phyloP scores from a whole-genome alignment of 768 basidiomycete species.

The Suillus subluteus region DNA sequence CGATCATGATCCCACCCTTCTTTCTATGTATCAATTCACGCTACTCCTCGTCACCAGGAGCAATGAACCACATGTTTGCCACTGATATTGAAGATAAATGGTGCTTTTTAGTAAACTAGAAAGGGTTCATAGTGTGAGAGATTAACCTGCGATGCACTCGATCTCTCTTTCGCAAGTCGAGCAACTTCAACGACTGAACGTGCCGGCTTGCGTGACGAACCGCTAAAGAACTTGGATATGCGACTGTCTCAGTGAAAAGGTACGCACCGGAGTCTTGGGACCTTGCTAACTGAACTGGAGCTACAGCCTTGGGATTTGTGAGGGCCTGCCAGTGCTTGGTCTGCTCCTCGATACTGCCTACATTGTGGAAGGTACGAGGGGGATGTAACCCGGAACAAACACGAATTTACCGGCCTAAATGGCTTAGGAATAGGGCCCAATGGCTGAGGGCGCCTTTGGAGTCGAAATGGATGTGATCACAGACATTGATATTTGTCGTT shows the following conservation, averaged over 20 bases:
- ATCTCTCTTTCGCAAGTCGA: constrained; percentile 92
- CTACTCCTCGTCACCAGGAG: neutral
- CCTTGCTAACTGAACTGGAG: constrained; percentile 82
- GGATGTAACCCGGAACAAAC: constrained; percentile 90
- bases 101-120: neutral
- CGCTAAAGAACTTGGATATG: constrained; percentile 65
- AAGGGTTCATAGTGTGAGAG: neutral
- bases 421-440: constrained; percentile 69
- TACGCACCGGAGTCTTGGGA: constrained; percentile 88
- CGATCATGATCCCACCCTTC: neutral
- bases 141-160: constrained; percentile 81
- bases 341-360: constrained; percentile 80
- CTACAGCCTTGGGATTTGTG: constrained; percentile 70
- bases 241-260: neutral
- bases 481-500: neutral
- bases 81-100: neutral
- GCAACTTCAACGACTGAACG: constrained; percentile 90
- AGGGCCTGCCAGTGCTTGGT: constrained; percentile 69
- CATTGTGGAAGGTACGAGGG: constrained; percentile 73
- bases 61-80: neutral
- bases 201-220: constrained; percentile 79
- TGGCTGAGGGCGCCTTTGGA: constrained; percentile 40
- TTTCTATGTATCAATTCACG: neutral
- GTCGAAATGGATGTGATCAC: constrained; percentile 1
- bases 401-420: constrained; percentile 82